Conservation (phyloP, 208 protist genomes). For the Leishmania tropica region DNA sequence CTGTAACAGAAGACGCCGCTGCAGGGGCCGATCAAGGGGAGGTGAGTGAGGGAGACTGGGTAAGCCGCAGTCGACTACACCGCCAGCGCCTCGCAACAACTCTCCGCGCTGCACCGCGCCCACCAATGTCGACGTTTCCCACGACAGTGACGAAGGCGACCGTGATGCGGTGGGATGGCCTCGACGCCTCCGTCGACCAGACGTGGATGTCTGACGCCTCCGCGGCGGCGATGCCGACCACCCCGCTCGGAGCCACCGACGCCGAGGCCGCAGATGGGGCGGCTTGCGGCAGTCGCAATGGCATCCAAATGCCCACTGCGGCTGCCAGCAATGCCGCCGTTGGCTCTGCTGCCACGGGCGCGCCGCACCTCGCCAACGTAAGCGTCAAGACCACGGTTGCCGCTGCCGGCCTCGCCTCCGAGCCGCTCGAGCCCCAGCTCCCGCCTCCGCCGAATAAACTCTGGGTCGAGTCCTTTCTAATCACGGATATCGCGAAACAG, state of each 20-base stretch:
- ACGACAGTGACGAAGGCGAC: background rate
- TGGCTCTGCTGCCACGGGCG: background rate
- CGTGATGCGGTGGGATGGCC: background rate
- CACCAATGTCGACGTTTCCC: background rate
- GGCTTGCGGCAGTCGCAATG: background rate
- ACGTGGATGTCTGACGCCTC: conserved; percentile 26
- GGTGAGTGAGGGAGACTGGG: background rate
- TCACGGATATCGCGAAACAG: conserved; percentile 76
- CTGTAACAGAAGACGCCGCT: background rate
- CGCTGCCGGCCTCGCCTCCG: background rate
- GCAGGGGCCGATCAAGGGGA: background rate
- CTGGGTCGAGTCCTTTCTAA: conserved; percentile 77
- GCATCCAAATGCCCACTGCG: background rate
- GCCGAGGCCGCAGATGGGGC: background rate
- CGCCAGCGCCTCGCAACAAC: conserved; percentile 7
- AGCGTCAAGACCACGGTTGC: background rate
- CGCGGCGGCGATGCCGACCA: conserved; percentile 15
- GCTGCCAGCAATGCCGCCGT: background rate
- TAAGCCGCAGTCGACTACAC: conserved; percentile 6
- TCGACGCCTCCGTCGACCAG: background rate
- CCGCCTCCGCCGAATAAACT: conserved; percentile 14
- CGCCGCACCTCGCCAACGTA: background rate
- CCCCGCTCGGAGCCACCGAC: conserved; percentile 29
- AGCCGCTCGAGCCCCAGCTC: background rate
- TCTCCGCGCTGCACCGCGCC: background rate